Conservation (phyloP, 371 early-diverging fungal genomes). For the Apophysomyces elegans region DNA sequence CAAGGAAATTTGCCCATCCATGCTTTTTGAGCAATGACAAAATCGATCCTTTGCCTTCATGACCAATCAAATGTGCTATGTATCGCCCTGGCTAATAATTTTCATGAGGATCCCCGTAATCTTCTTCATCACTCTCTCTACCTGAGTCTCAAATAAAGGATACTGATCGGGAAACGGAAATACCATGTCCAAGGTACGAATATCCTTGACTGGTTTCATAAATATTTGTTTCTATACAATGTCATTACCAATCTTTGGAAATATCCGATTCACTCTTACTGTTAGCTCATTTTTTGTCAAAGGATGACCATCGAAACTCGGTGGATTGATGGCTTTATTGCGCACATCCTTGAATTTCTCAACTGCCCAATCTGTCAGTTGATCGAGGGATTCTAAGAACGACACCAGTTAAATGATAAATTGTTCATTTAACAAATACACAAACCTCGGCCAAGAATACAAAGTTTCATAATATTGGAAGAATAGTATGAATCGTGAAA, state of each 20-base stretch:
- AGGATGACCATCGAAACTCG: conserved; percentile 75
- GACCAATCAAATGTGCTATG: conserved; percentile 81
- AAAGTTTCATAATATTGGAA: conserved; percentile 95
- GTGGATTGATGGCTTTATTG: conserved; percentile 75
- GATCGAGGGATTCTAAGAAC: conserved; percentile 77
- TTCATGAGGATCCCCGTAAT: background rate
- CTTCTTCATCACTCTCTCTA: conserved; percentile 23
- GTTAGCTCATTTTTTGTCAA: conserved; percentile 73
- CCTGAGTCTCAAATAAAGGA: conserved; percentile 58
- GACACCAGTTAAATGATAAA: conserved; percentile 4
- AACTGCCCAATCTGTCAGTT: conserved; percentile 83
- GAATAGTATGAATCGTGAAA: conserved; percentile 92
- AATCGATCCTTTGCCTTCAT: conserved; percentile 87
- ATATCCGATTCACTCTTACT: conserved; percentile 40
- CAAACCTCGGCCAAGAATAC: conserved; percentile 82
- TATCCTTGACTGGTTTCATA: conserved; percentile 86
- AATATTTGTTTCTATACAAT: conserved; percentile 64
- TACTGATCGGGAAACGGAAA: conserved; percentile 89
- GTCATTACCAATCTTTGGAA: conserved; percentile 1
- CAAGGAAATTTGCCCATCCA: conserved; percentile 85
- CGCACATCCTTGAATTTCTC: conserved; percentile 73
- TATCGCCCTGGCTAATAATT: conserved; percentile 66
- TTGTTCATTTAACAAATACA: background rate
- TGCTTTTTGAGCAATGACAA: conserved; percentile 83
- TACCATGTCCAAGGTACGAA: conserved; percentile 73